Conservation (phyloP, 495 filamentous ascomycete genomes). For the Cenococcum geophilum region DNA sequence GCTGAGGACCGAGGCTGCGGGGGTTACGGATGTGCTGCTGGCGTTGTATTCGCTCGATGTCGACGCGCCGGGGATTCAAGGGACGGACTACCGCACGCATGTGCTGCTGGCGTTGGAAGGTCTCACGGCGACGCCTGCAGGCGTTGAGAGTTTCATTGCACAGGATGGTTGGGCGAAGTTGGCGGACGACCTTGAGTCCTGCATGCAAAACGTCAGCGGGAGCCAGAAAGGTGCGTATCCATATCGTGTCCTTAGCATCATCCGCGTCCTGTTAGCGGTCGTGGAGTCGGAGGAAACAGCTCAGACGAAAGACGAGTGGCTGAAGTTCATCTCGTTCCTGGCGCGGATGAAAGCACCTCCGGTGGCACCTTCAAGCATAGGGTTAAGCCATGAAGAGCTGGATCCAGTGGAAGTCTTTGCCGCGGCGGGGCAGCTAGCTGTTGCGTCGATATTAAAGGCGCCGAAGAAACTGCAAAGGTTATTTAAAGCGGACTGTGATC, state of each 20-base stretch:
- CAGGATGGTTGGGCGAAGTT: constrained; percentile 49
- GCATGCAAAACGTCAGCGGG: constrained; percentile 23
- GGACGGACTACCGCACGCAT: constrained; percentile 25
- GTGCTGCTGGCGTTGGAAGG: constrained; percentile 52
- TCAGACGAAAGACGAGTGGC: constrained; percentile 45
- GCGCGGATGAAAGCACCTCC: constrained; percentile 39
- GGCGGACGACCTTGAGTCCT: constrained; percentile 41
- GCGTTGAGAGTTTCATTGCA: constrained; percentile 42
- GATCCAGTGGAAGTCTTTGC: constrained; percentile 43
- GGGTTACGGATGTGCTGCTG: constrained; percentile 53
- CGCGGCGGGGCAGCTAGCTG: constrained; percentile 47
- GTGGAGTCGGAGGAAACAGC: constrained; percentile 39
- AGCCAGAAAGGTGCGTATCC: background rate
- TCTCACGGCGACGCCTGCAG: constrained; percentile 41
- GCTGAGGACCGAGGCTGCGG: constrained; percentile 45
- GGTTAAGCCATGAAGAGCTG: background rate
- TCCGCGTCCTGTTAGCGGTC: constrained; percentile 46
- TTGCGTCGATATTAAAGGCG: constrained; percentile 44
- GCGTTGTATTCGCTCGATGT: constrained; percentile 45
- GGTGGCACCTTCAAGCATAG: constrained; percentile 21
- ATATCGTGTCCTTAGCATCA: constrained; percentile 30
- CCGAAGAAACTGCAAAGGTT: constrained; percentile 35
- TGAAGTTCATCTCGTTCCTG: constrained; percentile 25
- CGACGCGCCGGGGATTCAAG: background rate
- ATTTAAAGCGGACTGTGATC: constrained; percentile 1